Base-by-base conservation (phyloP, 1,284 basidiomycete species). In the Moesziomyces aphidis region DNA sequence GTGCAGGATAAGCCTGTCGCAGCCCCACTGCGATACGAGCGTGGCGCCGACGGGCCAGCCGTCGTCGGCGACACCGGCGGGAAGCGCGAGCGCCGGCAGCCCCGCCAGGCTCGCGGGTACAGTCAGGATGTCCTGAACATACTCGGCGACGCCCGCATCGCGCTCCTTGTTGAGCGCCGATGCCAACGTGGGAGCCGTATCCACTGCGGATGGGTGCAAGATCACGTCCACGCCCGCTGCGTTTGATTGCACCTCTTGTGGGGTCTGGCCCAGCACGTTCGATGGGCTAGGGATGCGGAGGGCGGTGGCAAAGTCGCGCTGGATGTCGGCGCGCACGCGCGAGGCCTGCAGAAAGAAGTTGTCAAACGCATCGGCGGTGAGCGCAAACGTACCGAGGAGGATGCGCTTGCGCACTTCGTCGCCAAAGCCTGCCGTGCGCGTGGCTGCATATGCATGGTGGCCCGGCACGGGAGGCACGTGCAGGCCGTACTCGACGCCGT, bases 291-390 rank as follows among this genome's bases (percentile, higher is more conserved):
- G 86, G 1, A 88, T 83, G 1, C 88, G 86, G 84, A 97, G 93
- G 23, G 91, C 89, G 0, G 82, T 77, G 73, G 92, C 87, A 76
- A 95, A 96, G 78, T 97, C 95, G 4, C 88, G 78, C 70, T 89
- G 89, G 55, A 99, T 86, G 8, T 89, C 85, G 46, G 89, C 88
- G 1, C 96, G 90, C 22, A 97, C 89, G 21, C 90, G 88, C 67
- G 95, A 91, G 0, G 97, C 95, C 86, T 96, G 93, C 4, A 98
- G 88, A 83, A 95, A 98, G 85, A 96, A 97, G 83, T 97, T 97
- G 86, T 98, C 92, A 83, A 95, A 97, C 17, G 94, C 94, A 72
- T 94, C 93, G 19, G 95, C 94, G 0, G 92, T 92, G 21, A 99
- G 87, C 1, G 95, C 93, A 83, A 96, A 94, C 0, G 94, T 94